Evolutionary conservation across 2,329 filamentous ascomycete species (phyloP).

Genomic region (Colletotrichum sp.): DNA sequence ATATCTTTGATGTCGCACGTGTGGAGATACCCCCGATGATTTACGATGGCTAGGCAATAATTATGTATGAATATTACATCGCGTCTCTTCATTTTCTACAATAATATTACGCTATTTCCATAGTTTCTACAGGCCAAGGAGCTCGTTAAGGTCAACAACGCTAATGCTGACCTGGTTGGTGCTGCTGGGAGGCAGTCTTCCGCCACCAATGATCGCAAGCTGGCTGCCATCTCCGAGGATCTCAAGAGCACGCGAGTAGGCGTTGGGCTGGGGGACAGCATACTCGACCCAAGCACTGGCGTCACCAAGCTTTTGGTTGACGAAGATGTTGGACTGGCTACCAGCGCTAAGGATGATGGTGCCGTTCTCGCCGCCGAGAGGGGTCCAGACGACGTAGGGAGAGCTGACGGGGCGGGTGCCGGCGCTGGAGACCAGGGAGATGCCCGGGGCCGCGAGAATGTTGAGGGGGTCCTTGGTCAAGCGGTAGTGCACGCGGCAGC

Average conservation of each 20-base stretch:
- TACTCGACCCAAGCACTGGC: constrained; percentile 40
- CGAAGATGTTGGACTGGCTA: constrained; percentile 43
- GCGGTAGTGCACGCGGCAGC: constrained; percentile 52
- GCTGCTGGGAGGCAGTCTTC: constrained; percentile 49
- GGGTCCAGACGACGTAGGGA: constrained; percentile 50
- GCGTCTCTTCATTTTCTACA: background rate
- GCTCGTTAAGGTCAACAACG: constrained; percentile 32
- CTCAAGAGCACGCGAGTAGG: constrained; percentile 42
- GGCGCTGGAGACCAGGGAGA: constrained; percentile 35
- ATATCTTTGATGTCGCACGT: background rate
- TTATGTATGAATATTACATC: background rate
- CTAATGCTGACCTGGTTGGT: constrained; percentile 47
- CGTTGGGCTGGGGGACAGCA: constrained; percentile 37
- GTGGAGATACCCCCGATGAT: background rate
- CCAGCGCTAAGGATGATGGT: constrained; percentile 50
- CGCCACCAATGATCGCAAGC: constrained; percentile 48
- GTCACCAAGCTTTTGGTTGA: constrained; percentile 45
- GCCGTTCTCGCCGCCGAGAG: constrained; percentile 45
- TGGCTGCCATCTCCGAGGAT: constrained; percentile 37
- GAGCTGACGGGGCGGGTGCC: constrained; percentile 37
- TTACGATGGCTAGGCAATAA: background rate
- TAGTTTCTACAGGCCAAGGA: background rate
- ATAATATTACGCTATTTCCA: background rate
- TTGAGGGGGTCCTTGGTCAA: constrained; percentile 40
- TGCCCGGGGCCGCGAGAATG: constrained; percentile 35